A percentile compares a stretch with the other conserved stretches of the same genome.
Evolutionary conservation across 495 filamentous ascomycete genomes (phyloP).

Genomic region (Sabuloglossum arenarium): DNA sequence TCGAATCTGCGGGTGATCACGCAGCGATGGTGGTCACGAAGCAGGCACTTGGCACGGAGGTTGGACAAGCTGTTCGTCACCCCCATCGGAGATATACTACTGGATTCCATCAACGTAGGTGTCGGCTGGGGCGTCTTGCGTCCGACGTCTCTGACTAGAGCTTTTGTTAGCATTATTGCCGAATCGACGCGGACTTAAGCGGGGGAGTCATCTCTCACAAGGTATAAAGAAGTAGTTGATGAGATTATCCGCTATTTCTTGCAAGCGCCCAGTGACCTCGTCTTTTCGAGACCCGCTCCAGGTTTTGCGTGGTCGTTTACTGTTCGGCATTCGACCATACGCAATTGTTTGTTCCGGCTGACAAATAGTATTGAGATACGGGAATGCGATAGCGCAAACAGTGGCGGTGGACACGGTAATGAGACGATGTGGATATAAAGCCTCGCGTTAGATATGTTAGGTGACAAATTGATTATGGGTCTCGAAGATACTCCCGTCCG

Average conservation of each 20-base stretch:
- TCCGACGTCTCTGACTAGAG: constrained; percentile 9
- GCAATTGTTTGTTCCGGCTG: no score
- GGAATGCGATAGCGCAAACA: no score
- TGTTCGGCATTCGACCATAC: no score
- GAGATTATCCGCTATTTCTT: background rate
- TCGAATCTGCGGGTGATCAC: constrained; percentile 13
- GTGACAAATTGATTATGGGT: no score
- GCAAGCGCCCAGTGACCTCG: background rate
- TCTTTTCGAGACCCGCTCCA: background rate
- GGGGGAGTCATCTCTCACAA: background rate
- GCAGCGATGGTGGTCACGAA: constrained; percentile 13
- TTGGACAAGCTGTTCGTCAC: constrained; percentile 9
- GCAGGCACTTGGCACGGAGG: constrained; percentile 10
- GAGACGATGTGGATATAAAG: no score
- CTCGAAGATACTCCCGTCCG: no score
- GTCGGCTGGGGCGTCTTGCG: constrained; percentile 10
- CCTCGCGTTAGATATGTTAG: no score
- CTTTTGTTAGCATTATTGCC: background rate
- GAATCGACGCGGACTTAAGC: background rate
- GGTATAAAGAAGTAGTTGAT: background rate
- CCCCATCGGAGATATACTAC: constrained; percentile 2
- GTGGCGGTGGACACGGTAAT: no score
- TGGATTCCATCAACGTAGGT: constrained; percentile 7
- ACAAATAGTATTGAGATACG: no score
- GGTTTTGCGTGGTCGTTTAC: no score